Evolutionary conservation across 306 rosid genomes (phyloP), one percentile per base, ranked within the genome.

Genomic region (Parietaria judaica): DNA sequence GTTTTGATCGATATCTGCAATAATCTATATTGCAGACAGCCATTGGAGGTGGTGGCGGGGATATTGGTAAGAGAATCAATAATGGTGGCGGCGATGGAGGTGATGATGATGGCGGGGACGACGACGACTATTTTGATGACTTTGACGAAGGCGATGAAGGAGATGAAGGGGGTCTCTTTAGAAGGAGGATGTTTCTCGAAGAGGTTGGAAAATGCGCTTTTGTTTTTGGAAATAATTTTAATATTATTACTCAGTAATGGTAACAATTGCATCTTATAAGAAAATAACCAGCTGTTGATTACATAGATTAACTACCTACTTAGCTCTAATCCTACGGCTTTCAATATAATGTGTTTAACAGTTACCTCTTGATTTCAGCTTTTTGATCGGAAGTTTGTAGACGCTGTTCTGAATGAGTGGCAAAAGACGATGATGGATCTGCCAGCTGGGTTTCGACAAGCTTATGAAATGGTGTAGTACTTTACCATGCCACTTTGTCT

Each of bases 41-140:
- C 31, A 7, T 76, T 61, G 99, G 99, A 67, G 99, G 99, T 77
- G 94, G 97, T 31, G 86, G 95, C 35, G 99, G 99, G 67, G 83
- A 67, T 79, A 86, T 84, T 70, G 99, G 99, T 70, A 94, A 94
- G 83, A 88, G 57, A 58, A 76, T 86, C 74, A 86, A 77, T 74
- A 66, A 74, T 71, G 99, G 99, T 65, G 99, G 99, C 61, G 99
- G 97, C 74, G 99, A 88, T 59, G 99, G 99, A 58, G 99, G 95
- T 14, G 96, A 89, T 15, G 95, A 89, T 13, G 99, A 86, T 65
- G 94, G 57, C 43, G 99, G 94, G 0, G 97, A 88, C 41, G 99
- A 94, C 52, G 97, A 94, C 23, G 99, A 92, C 74, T 92, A 92
- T 77, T 92, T 84, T 69, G 99, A 92, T 76, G 97, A 92, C 58